These are phyloP conservation scores for Fonsecaea pedrosoi DNA, from an alignment of 2,329 filamentous ascomycete species.

Conservation along the genomic window DNA sequence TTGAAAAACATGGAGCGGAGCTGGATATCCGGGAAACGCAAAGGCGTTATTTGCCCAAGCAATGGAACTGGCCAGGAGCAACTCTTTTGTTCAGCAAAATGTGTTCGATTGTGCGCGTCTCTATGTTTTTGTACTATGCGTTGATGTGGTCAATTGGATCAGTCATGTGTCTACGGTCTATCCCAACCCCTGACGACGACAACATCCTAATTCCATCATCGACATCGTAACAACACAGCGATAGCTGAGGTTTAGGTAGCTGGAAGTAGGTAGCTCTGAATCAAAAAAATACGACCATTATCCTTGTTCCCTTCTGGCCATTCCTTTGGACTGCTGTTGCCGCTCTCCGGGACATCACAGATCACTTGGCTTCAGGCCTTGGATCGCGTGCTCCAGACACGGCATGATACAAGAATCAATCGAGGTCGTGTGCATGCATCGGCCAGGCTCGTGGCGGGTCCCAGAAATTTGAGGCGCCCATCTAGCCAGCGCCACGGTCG, in stretches of 20 bases:
- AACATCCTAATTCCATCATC: conserved; percentile 8
- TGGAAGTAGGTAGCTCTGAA: conserved; percentile 23
- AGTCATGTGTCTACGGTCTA: conserved; percentile 8
- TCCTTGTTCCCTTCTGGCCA: not conserved
- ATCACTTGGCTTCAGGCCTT: not conserved
- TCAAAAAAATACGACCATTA: conserved; percentile 15
- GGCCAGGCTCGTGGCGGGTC: not conserved
- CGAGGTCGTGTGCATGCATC: not conserved
- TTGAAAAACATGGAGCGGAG: conserved; percentile 14
- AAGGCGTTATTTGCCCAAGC: conserved; percentile 8
- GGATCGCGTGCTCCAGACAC: conserved; percentile 2
- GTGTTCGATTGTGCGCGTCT: not conserved
- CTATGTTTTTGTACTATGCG: conserved; percentile 10
- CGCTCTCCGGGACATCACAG: not conserved
- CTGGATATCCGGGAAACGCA: conserved; percentile 20
- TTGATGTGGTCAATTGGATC: conserved; percentile 12
- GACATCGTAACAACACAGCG: not conserved
- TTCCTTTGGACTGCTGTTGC: not conserved
- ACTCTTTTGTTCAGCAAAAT: not conserved
- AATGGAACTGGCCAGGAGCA: conserved; percentile 5
- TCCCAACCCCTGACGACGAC: not conserved
- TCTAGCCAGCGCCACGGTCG: conserved; percentile 6
- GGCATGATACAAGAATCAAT: not conserved
- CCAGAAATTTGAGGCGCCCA: conserved; percentile 11
- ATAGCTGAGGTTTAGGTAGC: conserved; percentile 17